phyloP scores from a whole-genome alignment of 2,329 filamentous ascomycete species.

The Metarhizium anisopliae region DNA sequence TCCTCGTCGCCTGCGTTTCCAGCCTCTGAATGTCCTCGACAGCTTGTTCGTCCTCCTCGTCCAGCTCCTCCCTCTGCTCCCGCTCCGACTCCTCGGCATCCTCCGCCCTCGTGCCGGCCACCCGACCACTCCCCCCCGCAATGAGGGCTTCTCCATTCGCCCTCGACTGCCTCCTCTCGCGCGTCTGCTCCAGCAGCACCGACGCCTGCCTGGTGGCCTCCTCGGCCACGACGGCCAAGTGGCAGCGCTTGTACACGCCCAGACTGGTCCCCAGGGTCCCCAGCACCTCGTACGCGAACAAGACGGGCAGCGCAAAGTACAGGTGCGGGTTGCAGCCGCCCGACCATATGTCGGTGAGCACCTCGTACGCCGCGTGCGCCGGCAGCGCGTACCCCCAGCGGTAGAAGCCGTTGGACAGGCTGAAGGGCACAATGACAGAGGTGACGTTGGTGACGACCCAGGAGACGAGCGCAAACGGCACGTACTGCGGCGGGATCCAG shows the following conservation, averaged over 20 bases:
- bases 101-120: not conserved
- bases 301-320: constrained; percentile 10
- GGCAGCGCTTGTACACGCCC: constrained; percentile 10
- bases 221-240: constrained; percentile 8
- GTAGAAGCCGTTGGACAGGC: constrained; percentile 11
- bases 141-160: not conserved
- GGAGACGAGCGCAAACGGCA: constrained; percentile 12
- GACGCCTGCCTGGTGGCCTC: constrained; percentile 9
- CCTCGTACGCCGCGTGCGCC: constrained; percentile 11
- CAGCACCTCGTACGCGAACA: constrained; percentile 12
- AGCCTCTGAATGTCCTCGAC: constrained; percentile 6
- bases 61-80: not conserved
- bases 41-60: constrained; percentile 4
- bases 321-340: constrained; percentile 13
- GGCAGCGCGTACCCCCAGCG: constrained; percentile 11
- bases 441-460: constrained; percentile 13
- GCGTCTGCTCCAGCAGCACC: not conserved
- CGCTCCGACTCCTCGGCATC: not conserved
- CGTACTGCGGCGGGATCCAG: constrained; percentile 12
- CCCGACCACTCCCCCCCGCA: not conserved
- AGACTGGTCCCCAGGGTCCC: constrained; percentile 7
- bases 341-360: constrained; percentile 12
- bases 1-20: constrained; percentile 5
- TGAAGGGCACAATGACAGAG: constrained; percentile 11
- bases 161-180: constrained; percentile 2